Conservation (phyloP, 2,329 filamentous ascomycete genomes). For the Sphaerulina musiva region DNA sequence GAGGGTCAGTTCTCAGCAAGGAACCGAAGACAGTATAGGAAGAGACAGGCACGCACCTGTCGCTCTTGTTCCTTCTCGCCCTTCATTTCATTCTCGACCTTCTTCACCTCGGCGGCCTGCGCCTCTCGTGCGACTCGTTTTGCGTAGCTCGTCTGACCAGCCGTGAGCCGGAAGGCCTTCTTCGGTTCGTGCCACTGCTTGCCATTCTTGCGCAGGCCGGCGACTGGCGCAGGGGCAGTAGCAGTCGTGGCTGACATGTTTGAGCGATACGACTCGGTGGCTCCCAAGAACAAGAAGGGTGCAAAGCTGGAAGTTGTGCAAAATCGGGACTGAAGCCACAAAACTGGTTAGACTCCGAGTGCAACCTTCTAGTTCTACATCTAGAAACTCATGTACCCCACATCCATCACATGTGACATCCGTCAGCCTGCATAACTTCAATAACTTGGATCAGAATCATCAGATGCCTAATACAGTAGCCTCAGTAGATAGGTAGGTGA, state of each 20-base stretch:
- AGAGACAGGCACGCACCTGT: constrained; percentile 51
- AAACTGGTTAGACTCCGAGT: too few species aligned
- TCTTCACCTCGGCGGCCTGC: constrained; percentile 70
- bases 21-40: too few species aligned
- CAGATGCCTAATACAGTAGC: too few species aligned
- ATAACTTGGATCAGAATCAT: too few species aligned
- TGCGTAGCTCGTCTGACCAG: constrained; percentile 71
- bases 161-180: constrained; percentile 74
- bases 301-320: too few species aligned
- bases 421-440: too few species aligned
- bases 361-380: too few species aligned
- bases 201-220: constrained; percentile 78
- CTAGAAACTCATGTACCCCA: too few species aligned
- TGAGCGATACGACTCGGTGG: constrained; percentile 5
- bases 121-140: constrained; percentile 66
- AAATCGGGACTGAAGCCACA: too few species aligned
- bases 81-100: constrained; percentile 91
- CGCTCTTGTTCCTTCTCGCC: constrained; percentile 88
- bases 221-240: constrained; percentile 18
- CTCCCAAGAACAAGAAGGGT: too few species aligned
- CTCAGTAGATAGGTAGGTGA: too few species aligned
- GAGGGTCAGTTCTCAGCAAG: constrained; percentile 14
- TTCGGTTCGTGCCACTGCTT: constrained; percentile 89
- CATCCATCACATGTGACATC: too few species aligned
- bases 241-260: constrained; percentile 27